phyloP scores from a whole-genome alignment of 1,284 basidiomycete genomes.

The Ganoderma multipileum region DNA sequence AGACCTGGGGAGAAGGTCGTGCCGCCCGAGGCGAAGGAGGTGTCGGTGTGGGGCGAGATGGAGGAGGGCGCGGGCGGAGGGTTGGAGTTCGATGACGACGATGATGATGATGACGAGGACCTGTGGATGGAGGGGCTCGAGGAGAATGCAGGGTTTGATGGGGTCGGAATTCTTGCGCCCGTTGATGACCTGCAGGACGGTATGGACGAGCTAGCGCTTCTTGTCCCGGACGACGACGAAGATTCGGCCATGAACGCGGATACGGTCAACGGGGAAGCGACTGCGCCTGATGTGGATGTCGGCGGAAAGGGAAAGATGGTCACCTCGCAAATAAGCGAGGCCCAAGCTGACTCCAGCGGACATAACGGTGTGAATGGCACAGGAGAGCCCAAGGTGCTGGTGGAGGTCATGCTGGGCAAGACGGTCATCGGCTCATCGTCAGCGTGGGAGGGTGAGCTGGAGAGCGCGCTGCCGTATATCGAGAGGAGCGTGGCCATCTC shows the following conservation, averaged over 20 bases:
- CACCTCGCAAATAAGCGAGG: not conserved
- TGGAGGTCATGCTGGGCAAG: conserved; percentile 22
- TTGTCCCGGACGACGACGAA: not conserved
- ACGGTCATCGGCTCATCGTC: conserved; percentile 16
- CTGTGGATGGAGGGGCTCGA: not conserved
- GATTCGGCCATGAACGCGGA: not conserved
- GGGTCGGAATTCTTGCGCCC: not conserved
- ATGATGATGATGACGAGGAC: conserved; percentile 3
- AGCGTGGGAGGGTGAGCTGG: conserved; percentile 24
- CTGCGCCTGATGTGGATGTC: not conserved
- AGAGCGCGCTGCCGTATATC: conserved; percentile 33
- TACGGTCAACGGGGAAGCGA: not conserved
- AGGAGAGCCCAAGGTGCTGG: conserved; percentile 5
- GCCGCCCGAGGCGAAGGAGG: conserved; percentile 8
- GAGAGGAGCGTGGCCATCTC: conserved; percentile 37
- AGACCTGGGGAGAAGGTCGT: conserved; percentile 14
- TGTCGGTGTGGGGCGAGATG: conserved; percentile 5
- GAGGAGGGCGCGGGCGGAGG: not conserved
- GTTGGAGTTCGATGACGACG: not conserved
- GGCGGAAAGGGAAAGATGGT: not conserved
- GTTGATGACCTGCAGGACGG: not conserved
- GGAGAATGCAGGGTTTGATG: not conserved
- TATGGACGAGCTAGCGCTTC: not conserved
- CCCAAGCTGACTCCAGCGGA: not conserved
- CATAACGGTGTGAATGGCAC: not conserved